phyloP scores from a whole-genome alignment of 1,139 yeast species.

The Geotrichum restrictum region DNA sequence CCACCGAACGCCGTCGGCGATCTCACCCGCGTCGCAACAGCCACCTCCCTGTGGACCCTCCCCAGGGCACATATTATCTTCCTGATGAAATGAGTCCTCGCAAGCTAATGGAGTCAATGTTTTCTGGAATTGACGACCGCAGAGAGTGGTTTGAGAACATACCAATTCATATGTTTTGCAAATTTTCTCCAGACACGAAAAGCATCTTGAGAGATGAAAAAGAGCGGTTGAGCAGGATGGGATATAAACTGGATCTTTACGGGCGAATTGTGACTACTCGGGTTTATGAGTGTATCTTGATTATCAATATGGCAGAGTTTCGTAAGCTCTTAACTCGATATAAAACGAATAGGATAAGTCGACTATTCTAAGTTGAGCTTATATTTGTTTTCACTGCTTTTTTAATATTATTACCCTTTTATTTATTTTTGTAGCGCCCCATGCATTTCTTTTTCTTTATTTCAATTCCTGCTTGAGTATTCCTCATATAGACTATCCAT shows the following conservation, averaged over 20 bases:
- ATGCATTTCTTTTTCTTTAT: too few species aligned
- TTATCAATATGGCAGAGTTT: background rate
- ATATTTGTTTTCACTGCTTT: too few species aligned
- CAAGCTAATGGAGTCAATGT: background rate
- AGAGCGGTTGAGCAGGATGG: background rate
- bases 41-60: too few species aligned
- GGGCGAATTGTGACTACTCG: too few species aligned
- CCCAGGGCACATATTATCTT: background rate
- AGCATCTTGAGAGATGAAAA: background rate
- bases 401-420: too few species aligned
- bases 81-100: background rate
- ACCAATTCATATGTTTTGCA: background rate
- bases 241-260: too few species aligned
- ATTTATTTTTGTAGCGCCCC: too few species aligned
- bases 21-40: too few species aligned
- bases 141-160: background rate
- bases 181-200: background rate
- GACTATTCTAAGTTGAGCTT: too few species aligned
- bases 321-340: background rate
- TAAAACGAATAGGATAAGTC: background rate
- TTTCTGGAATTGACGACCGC: background rate
- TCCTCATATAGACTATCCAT: too few species aligned
- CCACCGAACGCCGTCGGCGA: too few species aligned
- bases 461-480: too few species aligned
- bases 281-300: background rate